Evolutionary conservation across 2,329 filamentous ascomycete species (phyloP).

Genomic region (Periconia macrospinosa): DNA sequence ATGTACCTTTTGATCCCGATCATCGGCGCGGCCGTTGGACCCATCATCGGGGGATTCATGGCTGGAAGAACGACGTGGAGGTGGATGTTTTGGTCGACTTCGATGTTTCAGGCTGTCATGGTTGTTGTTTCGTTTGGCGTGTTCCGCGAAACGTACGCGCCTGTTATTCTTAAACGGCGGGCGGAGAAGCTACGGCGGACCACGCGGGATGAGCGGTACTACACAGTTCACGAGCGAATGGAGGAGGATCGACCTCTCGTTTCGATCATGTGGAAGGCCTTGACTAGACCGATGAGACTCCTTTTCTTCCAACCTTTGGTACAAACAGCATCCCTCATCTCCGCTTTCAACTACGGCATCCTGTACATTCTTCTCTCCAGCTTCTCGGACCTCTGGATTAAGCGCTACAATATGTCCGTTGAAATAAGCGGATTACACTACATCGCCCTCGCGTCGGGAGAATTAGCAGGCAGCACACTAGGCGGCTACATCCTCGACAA

Average conservation of each 20-base stretch:
- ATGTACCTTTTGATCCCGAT: conserved; percentile 27
- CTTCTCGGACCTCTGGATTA: conserved; percentile 28
- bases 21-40: conserved; percentile 15
- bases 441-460: conserved; percentile 56
- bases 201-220: conserved; percentile 68
- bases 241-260: conserved; percentile 6
- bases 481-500: conserved; percentile 6
- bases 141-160: conserved; percentile 50
- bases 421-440: conserved; percentile 28
- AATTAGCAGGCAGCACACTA: conserved; percentile 62
- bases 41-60: conserved; percentile 34
- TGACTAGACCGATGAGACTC: conserved; percentile 57
- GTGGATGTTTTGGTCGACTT: conserved; percentile 34
- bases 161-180: conserved; percentile 45
- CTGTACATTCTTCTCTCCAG: conserved; percentile 35
- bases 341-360: conserved; percentile 38
- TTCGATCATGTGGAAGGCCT: conserved; percentile 48
- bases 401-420: conserved; percentile 20
- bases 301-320: conserved; percentile 58
- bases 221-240: conserved; percentile 34
- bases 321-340: conserved; percentile 43
- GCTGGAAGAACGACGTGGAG: conserved; percentile 26
- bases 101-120: conserved; percentile 29
- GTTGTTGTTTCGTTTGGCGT: conserved; percentile 37
- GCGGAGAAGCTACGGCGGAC: conserved; percentile 45